Percentiles rank a stretch among this genome's conserved stretches.
These are phyloP conservation scores for Lipomyces sp. DNA, from an alignment of 805 yeast genomes.

Conservation along the genomic window DNA sequence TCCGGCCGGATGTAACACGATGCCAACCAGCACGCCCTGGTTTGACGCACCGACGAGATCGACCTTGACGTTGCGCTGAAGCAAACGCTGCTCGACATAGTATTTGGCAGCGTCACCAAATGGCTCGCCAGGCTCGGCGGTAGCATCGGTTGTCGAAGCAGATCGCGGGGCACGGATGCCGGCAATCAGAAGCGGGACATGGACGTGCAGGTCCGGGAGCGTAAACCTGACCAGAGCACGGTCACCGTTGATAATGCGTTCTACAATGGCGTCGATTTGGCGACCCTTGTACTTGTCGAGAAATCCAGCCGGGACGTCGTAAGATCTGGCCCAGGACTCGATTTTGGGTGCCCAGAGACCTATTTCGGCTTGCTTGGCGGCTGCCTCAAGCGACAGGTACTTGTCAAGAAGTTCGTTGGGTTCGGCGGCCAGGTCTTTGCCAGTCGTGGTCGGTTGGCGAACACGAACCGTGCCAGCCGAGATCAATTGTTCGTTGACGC, in stretches of 20 bases:
- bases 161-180: slow-evolving; percentile 78
- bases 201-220: slow-evolving; percentile 58
- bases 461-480: slow-evolving; percentile 66
- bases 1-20: slow-evolving; percentile 74
- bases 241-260: slow-evolving; percentile 79
- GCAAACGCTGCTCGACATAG: slow-evolving; percentile 66
- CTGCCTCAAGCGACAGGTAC: slow-evolving; percentile 51
- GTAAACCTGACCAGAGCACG: slow-evolving; percentile 66
- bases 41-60: slow-evolving; percentile 64
- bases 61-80: slow-evolving; percentile 64
- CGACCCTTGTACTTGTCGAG: slow-evolving; percentile 47
- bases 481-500: slow-evolving; percentile 61
- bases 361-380: slow-evolving; percentile 55
- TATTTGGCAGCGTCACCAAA: slow-evolving; percentile 68
- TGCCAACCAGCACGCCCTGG: slow-evolving; percentile 56
- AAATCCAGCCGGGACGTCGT: slow-evolving; percentile 46
- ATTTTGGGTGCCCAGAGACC: slow-evolving; percentile 59
- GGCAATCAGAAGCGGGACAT: slow-evolving; percentile 67
- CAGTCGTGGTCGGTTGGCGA: slow-evolving; percentile 59
- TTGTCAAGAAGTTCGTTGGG: slow-evolving; percentile 23
- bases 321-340: slow-evolving; percentile 24
- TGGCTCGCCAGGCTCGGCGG: slow-evolving; percentile 60
- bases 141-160: slow-evolving; percentile 44
- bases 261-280: slow-evolving; percentile 67
- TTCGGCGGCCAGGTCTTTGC: slow-evolving; percentile 21